Conservation (phyloP, 768 basidiomycete genomes). For the Suillus tomentosus region DNA sequence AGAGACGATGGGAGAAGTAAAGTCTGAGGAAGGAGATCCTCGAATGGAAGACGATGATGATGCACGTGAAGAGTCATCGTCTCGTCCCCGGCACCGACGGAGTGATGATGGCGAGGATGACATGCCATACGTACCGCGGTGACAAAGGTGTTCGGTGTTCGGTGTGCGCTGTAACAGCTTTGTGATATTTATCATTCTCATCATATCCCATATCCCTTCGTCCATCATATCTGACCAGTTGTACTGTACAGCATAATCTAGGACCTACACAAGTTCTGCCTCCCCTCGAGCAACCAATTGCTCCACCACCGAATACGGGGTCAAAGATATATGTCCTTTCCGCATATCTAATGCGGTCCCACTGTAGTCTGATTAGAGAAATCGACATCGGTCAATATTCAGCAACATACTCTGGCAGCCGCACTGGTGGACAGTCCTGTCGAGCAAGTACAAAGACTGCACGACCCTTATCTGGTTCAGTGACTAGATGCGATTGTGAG, state of each 20-base stretch:
- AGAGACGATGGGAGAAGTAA: constrained; percentile 38
- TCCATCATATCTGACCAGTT: constrained; percentile 7
- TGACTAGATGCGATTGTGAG: constrained; percentile 50
- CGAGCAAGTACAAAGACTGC: constrained; percentile 85
- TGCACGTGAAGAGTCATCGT: constrained; percentile 38
- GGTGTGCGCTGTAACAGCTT: constrained; percentile 1
- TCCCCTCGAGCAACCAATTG: constrained; percentile 71
- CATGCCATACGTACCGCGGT: constrained; percentile 45
- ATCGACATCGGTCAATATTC: not conserved
- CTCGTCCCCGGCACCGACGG: constrained; percentile 45
- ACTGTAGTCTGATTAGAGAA: constrained; percentile 37
- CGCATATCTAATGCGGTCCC: constrained; percentile 73
- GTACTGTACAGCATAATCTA: constrained; percentile 7
- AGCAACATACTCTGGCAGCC: constrained; percentile 64
- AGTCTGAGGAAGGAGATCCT: constrained; percentile 39
- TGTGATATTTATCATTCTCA: constrained; percentile 3
- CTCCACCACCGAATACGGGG: constrained; percentile 77
- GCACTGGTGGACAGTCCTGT: constrained; percentile 64
- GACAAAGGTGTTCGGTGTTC: constrained; percentile 8
- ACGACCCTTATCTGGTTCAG: constrained; percentile 70
- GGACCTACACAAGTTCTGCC: constrained; percentile 67
- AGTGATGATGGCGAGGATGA: constrained; percentile 35
- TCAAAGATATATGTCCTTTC: constrained; percentile 79
- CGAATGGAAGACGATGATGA: constrained; percentile 46
- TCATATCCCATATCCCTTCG: not conserved